phyloP scores from a whole-genome alignment of 2,329 filamentous ascomycete species.

The Beauveria asiatica region DNA sequence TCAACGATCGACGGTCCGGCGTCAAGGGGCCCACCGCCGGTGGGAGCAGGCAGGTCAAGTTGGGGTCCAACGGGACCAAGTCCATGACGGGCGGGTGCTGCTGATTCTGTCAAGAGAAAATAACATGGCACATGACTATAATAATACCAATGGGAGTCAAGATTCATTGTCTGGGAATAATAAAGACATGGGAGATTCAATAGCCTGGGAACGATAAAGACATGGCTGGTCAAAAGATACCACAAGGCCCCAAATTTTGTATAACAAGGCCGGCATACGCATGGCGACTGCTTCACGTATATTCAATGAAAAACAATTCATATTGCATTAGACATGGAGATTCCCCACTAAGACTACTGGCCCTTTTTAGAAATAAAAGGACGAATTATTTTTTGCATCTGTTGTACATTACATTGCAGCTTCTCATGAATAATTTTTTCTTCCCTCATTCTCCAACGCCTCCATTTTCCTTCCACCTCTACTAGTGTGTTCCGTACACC shows the following conservation, averaged over 20 bases:
- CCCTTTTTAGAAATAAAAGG: neutral
- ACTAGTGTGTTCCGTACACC: neutral
- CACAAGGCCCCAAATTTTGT: neutral
- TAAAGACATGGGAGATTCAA: neutral
- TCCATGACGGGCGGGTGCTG: slow-evolving; percentile 39
- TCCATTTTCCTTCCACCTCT: neutral
- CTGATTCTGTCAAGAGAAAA: neutral
- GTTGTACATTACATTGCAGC: slow-evolving; percentile 11
- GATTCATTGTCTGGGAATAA: neutral
- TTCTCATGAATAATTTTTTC: slow-evolving; percentile 4
- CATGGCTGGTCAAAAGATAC: neutral
- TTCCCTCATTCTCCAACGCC: neutral
- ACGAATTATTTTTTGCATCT: slow-evolving; percentile 2
- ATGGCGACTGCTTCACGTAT: neutral
- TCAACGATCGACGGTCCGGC: slow-evolving; percentile 85
- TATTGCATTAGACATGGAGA: slow-evolving; percentile 1
- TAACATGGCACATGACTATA: neutral
- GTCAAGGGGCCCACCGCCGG: slow-evolving; percentile 65
- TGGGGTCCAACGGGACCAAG: slow-evolving; percentile 32
- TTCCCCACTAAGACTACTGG: neutral
- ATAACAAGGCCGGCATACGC: neutral
- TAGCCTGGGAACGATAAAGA: neutral
- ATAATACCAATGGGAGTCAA: neutral
- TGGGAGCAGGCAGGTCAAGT: slow-evolving; percentile 34
- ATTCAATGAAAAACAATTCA: neutral